phyloP scores from a whole-genome alignment of 1,139 yeast species.

The Candida buenavistaensis region DNA sequence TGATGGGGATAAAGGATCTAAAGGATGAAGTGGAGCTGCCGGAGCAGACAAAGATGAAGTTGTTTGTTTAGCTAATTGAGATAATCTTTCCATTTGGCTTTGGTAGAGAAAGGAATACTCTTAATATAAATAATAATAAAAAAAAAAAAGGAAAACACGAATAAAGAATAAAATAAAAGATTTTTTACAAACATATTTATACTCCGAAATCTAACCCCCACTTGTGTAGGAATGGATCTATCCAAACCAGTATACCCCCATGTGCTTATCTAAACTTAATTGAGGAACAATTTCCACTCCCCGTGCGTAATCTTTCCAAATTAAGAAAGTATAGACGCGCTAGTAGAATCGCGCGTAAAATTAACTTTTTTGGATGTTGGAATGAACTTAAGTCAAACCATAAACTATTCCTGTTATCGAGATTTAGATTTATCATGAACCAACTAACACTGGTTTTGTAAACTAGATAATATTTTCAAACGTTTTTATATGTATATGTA shows the following conservation, averaged over 20 bases:
- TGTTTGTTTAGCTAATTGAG: conserved; percentile 64
- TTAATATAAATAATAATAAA: not conserved
- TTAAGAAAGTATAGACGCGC: conserved; percentile 11
- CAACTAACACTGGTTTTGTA: no score
- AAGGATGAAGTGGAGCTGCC: conserved; percentile 60
- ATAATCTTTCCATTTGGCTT: conserved; percentile 60
- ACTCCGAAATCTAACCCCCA: not conserved
- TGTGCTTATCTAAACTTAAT: conserved; percentile 10
- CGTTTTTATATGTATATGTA: no score
- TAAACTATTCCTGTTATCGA: no score
- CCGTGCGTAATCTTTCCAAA: conserved; percentile 12
- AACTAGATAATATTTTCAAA: no score
- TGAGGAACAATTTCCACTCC: conserved; percentile 8
- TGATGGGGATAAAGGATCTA: conserved; percentile 65
- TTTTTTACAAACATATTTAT: not conserved
- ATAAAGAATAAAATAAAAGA: not conserved
- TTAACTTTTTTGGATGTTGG: no score
- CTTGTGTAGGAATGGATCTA: not conserved
- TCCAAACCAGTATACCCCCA: no score
- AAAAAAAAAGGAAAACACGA: not conserved
- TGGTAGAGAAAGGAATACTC: not conserved
- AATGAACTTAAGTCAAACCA: no score
- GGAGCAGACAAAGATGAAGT: conserved; percentile 57
- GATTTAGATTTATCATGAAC: no score
- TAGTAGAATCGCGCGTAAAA: no score